Conservation (phyloP, 768 basidiomycete genomes). For the Phaffia australis region DNA sequence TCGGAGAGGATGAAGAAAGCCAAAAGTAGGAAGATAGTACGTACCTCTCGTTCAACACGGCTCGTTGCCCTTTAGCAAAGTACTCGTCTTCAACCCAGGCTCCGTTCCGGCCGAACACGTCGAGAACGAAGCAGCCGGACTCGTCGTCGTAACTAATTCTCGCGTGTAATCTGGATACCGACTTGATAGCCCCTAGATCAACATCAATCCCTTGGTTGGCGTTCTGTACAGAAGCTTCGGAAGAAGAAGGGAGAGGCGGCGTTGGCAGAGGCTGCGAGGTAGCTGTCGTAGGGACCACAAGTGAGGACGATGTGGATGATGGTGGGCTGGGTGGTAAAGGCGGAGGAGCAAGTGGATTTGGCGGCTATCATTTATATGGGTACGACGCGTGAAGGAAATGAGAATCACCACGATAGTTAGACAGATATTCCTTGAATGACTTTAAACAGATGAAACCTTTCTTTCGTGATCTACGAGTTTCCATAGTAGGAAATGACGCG, state of each 20-base stretch:
- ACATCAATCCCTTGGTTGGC: slow-evolving; percentile 38
- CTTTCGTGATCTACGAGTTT: not conserved
- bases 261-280: not conserved
- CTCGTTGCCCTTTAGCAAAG: slow-evolving; percentile 74
- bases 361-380: not conserved
- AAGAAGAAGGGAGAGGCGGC: not conserved
- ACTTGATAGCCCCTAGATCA: slow-evolving; percentile 91
- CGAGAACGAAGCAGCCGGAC: slow-evolving; percentile 73
- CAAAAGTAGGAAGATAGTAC: slow-evolving; percentile 27
- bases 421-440: not conserved
- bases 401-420: not conserved
- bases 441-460: not conserved
- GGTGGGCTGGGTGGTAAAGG: not conserved
- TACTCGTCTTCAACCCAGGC: slow-evolving; percentile 98
- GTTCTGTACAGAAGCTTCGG: not conserved
- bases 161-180: slow-evolving; percentile 92
- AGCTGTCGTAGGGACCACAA: not conserved
- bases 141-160: slow-evolving; percentile 89
- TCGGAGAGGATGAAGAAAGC: not conserved
- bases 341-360: not conserved
- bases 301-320: slow-evolving; percentile 3
- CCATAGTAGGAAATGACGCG: not conserved
- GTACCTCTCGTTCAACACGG: slow-evolving; percentile 75
- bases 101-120: slow-evolving; percentile 90
- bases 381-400: not conserved